phyloP scores from a whole-genome alignment of 2,329 filamentous ascomycete species.

The Hypoxylon sp. region DNA sequence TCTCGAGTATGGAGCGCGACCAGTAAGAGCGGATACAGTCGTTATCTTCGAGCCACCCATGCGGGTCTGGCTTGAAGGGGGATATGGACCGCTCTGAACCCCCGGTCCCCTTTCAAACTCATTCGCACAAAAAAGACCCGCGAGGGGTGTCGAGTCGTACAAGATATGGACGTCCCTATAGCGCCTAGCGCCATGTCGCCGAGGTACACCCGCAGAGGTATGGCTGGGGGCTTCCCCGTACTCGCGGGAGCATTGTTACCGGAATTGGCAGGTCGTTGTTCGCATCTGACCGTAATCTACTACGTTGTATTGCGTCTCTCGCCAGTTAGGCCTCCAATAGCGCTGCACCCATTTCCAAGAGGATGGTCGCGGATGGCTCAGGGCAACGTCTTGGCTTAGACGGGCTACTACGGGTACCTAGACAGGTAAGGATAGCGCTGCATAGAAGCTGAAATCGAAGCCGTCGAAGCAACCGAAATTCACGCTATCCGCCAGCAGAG shows the following conservation, averaged over 20 bases:
- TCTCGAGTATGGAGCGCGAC: constrained; percentile 39
- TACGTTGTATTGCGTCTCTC: constrained; percentile 41
- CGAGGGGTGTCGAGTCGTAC: constrained; percentile 20
- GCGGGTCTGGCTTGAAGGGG: constrained; percentile 34
- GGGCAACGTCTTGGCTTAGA: constrained; percentile 18
- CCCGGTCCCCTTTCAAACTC: constrained; percentile 10
- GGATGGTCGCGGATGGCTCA: constrained; percentile 12
- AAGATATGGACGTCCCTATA: constrained; percentile 13
- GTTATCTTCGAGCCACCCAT: constrained; percentile 40
- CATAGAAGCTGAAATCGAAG: constrained; percentile 44
- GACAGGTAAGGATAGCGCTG: constrained; percentile 27
- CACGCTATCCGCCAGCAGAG: constrained; percentile 11
- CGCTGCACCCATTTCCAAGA: constrained; percentile 30
- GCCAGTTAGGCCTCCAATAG: constrained; percentile 28
- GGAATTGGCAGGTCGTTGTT: constrained; percentile 40
- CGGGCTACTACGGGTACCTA: constrained; percentile 3
- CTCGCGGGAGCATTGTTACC: constrained; percentile 14
- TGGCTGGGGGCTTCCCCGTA: constrained; percentile 33
- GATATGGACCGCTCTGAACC: constrained; percentile 10
- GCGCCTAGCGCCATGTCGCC: constrained; percentile 32
- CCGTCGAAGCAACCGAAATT: constrained; percentile 12
- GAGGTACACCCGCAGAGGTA: constrained; percentile 44
- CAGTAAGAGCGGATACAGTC: constrained; percentile 44
- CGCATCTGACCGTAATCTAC: constrained; percentile 22
- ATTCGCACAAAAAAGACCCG: constrained; percentile 9